These are phyloP conservation scores for Aureobasidium subglaciale DNA, from an alignment of 2,329 filamentous ascomycete species.

Conservation along the genomic window DNA sequence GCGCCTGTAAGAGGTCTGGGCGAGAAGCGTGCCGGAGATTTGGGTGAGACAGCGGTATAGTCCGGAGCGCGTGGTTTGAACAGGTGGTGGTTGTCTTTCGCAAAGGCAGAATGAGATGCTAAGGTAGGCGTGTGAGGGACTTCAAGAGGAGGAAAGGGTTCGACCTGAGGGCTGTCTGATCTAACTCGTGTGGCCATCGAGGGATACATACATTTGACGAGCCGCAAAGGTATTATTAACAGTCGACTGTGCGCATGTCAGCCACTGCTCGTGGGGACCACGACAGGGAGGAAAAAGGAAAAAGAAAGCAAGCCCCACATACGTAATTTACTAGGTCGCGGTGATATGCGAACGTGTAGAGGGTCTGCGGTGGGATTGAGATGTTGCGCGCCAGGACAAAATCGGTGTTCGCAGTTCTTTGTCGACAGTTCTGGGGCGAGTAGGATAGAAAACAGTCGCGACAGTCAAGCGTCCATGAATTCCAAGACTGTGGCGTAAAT, in stretches of 20 bases:
- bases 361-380: neutral
- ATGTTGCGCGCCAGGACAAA: neutral
- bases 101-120: conserved; percentile 21
- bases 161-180: conserved; percentile 36
- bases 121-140: conserved; percentile 33
- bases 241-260: neutral
- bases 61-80: conserved; percentile 22
- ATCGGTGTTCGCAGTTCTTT: neutral
- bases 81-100: conserved; percentile 22
- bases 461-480: conserved; percentile 1
- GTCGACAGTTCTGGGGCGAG: neutral
- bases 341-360: neutral
- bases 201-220: conserved; percentile 6
- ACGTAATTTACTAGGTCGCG: neutral
- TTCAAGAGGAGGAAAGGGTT: conserved; percentile 34
- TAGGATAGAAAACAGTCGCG: neutral
- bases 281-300: neutral
- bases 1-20: conserved; percentile 41
- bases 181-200: conserved; percentile 40
- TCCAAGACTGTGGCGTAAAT: conserved; percentile 9
- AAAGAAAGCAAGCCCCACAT: neutral
- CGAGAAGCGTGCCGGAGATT: conserved; percentile 33
- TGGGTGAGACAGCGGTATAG: conserved; percentile 18
- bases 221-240: conserved; percentile 20
- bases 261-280: neutral